Base-by-base conservation (phyloP, 1,139 yeast species). In the Arxiozyma bovina region DNA sequence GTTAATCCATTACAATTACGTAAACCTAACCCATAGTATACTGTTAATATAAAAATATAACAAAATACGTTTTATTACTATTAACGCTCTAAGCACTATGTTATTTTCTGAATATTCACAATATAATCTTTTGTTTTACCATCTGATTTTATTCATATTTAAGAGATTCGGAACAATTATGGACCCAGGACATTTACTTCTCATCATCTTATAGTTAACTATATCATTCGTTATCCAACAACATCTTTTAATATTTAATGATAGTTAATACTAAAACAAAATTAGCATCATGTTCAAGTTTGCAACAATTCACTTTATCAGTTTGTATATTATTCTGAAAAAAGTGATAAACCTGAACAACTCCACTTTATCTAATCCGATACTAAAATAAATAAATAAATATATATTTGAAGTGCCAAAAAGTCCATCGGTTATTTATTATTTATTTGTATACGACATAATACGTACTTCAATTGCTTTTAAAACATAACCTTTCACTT, bases 1-100 rank as follows among this genome's bases (percentile, higher is more conserved):
- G 54, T 64, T 2, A 58, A 58, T 49, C 64, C 62, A 15, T 21
- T 55, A 6, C 52, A 55, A n/a, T 20, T 57, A 21, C 55, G 57
- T 11, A 57, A 58, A 41, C 54, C 59, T 6, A 53, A 42, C 18
- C 50, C 55, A 12, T 53, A 42, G 44, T 15, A 34, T n/a, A 12
- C 2, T 12, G 12, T 34, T 6, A 34, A 2, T 34, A 12, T 34
- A 34, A 34, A 34, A 3, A 34, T 12, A 45, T 11, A 18, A 22
- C 15, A 23, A 20, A 43, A 43, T 9, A 17, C 12, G 15, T 8
- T 23, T 23, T 23, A 22, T 22, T 43, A 11, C 11, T 43, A 23
- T 43, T 11, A 11, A 5, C 22, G 23, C 3, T 23, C n/a, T 43
- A 15, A 25, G n/a, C 12, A 15, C 11, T 12, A 15, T 12, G n/a